A percentile compares a stretch with the other conserved stretches of the same genome.
Evolutionary conservation across 2,329 filamentous ascomycete species (phyloP).

Genomic region (Exophiala calicioides): DNA sequence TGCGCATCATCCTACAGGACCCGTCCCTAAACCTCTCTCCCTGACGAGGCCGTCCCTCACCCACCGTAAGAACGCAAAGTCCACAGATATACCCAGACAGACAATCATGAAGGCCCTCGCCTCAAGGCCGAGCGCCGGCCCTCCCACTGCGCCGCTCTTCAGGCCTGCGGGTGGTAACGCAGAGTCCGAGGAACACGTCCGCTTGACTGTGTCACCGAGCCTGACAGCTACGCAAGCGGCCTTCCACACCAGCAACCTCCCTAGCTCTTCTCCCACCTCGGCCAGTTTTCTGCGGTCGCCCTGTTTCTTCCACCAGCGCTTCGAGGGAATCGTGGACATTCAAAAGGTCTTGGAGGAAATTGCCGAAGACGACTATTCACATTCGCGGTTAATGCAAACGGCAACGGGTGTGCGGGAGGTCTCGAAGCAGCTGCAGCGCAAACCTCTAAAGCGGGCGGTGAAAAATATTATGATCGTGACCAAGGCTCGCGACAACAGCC

Average conservation of each 20-base stretch:
- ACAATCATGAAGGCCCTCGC: slow-evolving; percentile 81
- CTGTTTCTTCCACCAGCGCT: slow-evolving; percentile 96
- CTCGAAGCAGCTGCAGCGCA: slow-evolving; percentile 87
- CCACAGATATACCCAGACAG: slow-evolving; percentile 72
- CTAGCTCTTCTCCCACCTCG: slow-evolving; percentile 48
- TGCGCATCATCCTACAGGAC: slow-evolving; percentile 32
- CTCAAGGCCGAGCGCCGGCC: slow-evolving; percentile 60
- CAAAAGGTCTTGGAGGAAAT: slow-evolving; percentile 95
- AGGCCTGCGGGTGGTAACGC: slow-evolving; percentile 8
- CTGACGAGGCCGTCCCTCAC: slow-evolving; percentile 38
- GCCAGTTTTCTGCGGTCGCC: slow-evolving; percentile 78
- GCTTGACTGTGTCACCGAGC: slow-evolving; percentile 56
- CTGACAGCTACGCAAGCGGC: slow-evolving; percentile 62
- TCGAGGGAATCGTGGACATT: slow-evolving; percentile 93
- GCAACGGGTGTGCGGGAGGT: slow-evolving; percentile 94
- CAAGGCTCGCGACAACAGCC: slow-evolving; percentile 91
- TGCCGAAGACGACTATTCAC: slow-evolving; percentile 81
- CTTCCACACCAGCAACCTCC: slow-evolving; percentile 46
- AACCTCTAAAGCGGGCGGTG: slow-evolving; percentile 88
- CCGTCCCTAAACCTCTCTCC: slow-evolving; percentile 39
- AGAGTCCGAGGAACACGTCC: slow-evolving; percentile 33
- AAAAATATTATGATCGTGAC: slow-evolving; percentile 98
- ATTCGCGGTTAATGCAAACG: slow-evolving; percentile 91
- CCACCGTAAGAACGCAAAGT: slow-evolving; percentile 55
- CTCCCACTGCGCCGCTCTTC: slow-evolving; percentile 49